Conservation (phyloP, 805 yeast genomes). For the Komagataella pastoris region DNA sequence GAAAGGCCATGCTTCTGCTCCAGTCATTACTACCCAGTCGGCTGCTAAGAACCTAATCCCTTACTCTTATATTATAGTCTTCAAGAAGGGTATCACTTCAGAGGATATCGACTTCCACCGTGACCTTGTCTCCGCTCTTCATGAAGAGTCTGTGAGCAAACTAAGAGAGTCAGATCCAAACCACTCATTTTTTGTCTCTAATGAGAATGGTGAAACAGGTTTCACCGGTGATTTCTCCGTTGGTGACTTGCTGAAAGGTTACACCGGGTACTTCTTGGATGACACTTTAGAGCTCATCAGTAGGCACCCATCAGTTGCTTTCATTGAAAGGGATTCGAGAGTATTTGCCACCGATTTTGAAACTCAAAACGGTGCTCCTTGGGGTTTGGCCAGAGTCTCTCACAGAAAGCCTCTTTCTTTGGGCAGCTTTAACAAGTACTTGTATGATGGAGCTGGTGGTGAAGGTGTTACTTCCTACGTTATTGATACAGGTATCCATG, state of each 20-base stretch:
- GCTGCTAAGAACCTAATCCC: slow-evolving; percentile 40
- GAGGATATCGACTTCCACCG: slow-evolving; percentile 52
- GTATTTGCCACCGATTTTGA: slow-evolving; percentile 53
- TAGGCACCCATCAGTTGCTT: slow-evolving; percentile 38
- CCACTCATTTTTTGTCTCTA: slow-evolving; percentile 23
- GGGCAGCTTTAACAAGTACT: slow-evolving; percentile 59
- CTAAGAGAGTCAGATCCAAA: slow-evolving; percentile 14
- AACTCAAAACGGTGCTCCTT: slow-evolving; percentile 76
- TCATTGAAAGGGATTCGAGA: slow-evolving; percentile 60
- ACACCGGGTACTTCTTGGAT: slow-evolving; percentile 74
- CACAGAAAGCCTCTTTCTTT: slow-evolving; percentile 62
- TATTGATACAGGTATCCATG: slow-evolving; percentile 80
- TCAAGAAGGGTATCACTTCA: slow-evolving; percentile 49
- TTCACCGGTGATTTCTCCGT: slow-evolving; percentile 49
- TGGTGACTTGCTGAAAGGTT: slow-evolving; percentile 52
- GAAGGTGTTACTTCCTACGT: slow-evolving; percentile 78
- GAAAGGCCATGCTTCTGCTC: slow-evolving; percentile 16
- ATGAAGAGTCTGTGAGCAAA: slow-evolving; percentile 23
- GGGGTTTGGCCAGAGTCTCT: slow-evolving; percentile 89
- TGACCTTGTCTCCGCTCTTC: slow-evolving; percentile 47
- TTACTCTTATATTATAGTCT: slow-evolving; percentile 73
- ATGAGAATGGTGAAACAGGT: slow-evolving; percentile 22
- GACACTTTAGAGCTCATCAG: slow-evolving; percentile 59
- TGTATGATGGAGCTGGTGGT: slow-evolving; percentile 64
- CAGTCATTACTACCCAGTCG: slow-evolving; percentile 30